Evolutionary conservation across 2,329 filamentous ascomycete genomes (phyloP).

Genomic region (Talaromyces marneffei): DNA sequence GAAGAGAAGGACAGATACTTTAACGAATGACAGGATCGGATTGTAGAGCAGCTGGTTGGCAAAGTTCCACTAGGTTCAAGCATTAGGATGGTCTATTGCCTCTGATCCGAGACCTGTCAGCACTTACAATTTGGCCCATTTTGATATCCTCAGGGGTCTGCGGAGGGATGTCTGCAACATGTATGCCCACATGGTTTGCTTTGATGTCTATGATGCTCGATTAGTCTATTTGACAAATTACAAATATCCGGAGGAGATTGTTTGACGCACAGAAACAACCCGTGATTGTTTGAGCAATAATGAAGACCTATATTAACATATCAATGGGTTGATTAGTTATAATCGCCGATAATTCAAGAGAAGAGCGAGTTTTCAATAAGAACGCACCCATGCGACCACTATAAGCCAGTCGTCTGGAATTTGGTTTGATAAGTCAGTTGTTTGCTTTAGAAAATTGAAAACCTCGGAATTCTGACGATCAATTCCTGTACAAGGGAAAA

Average conservation of each 20-base stretch:
- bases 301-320: background rate
- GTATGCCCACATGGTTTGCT: background rate
- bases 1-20: conserved; percentile 27
- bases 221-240: background rate
- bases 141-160: conserved; percentile 15
- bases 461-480: too few relatives aligned
- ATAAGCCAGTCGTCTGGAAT: background rate
- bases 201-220: background rate
- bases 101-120: background rate
- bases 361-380: too few relatives aligned
- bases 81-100: background rate
- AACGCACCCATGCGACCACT: background rate
- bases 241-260: too few relatives aligned
- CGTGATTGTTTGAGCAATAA: background rate
- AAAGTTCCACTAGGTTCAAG: background rate
- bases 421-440: background rate
- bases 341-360: background rate
- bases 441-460: background rate
- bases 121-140: conserved; percentile 15
- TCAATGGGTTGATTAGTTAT: background rate
- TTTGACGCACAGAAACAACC: background rate
- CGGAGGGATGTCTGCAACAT: background rate
- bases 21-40: conserved; percentile 25
- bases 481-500: background rate
- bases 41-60: conserved; percentile 29